Evolutionary conservation across 331 rosid genomes (phyloP), one percentile per base, ranked within the genome.

Genomic region (Malus hybrid): DNA sequence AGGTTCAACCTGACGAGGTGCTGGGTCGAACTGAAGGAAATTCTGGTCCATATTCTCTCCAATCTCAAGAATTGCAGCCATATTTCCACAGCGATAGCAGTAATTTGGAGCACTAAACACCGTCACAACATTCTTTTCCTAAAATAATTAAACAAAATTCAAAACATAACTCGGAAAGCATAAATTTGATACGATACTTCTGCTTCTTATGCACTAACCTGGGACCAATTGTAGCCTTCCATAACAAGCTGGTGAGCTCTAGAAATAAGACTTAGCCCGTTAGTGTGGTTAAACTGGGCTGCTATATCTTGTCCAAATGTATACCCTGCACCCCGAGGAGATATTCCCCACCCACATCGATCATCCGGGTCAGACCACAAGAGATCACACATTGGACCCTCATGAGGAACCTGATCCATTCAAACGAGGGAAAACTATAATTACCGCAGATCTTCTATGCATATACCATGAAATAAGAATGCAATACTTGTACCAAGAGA

Each of bases 181-280:
- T 22, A 12, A 68, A 14, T 44, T 19, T 10, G 19, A n/a, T 59
- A 56, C 63, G 0, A 70, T 28, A 32, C 56, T 13, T 77, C 20
- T 69, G 62, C 67, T 22, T 67, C 33, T 46, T 46, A 33, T 64
- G 71, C 24, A 65, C 82, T 44, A 79, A 81, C 85, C 88, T 84
- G 85, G 78, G 81, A 74, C 85, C 81, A 84, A 72, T 84, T 84
- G 70, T 85, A 82, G 46, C 86, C 88, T 76, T 85, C 88, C 88
- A 85, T 82, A 48, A 79, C 84, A 73, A 85, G 88, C 75, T 85
- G 86, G 71, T 82, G 84, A 50, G 86, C 88, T 76, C 86, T 76
- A 15, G 86, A 85, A 63, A 84, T 84, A 69, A 80, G 85, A 69
- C 80, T 64, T 31, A 84, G 87, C 56, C 82, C 82, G 52, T 84